phyloP scores from a whole-genome alignment of 1,139 yeast species.

The Groenewaldozyma auringiensis region DNA sequence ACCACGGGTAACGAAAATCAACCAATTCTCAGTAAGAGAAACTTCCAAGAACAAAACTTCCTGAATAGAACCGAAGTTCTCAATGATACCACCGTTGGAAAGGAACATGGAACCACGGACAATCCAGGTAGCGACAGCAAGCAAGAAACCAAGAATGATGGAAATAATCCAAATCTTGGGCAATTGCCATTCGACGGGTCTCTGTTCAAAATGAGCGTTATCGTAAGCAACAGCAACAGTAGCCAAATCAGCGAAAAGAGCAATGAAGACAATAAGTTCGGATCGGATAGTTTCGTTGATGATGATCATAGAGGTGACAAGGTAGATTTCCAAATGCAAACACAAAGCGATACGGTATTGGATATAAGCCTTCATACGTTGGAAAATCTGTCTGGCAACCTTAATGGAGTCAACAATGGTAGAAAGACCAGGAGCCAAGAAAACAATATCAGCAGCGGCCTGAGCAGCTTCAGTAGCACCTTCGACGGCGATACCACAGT shows the following conservation, averaged over 20 bases:
- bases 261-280: slow-evolving; percentile 87
- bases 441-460: slow-evolving; percentile 94
- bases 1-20: slow-evolving; percentile 91
- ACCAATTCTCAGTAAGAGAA: slow-evolving; percentile 92
- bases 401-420: slow-evolving; percentile 80
- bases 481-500: slow-evolving; percentile 95
- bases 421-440: slow-evolving; percentile 94
- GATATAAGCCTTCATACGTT: slow-evolving; percentile 95
- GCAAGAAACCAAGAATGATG: slow-evolving; percentile 66
- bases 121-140: slow-evolving; percentile 90
- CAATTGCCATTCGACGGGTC: slow-evolving; percentile 89
- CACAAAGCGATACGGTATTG: slow-evolving; percentile 94
- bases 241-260: slow-evolving; percentile 93
- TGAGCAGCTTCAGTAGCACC: slow-evolving; percentile 97
- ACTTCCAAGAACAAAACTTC: slow-evolving; percentile 89
- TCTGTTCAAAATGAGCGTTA: slow-evolving; percentile 86
- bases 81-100: slow-evolving; percentile 82
- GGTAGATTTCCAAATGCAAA: slow-evolving; percentile 83
- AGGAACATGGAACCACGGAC: slow-evolving; percentile 86
- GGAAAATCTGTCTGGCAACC: slow-evolving; percentile 95
- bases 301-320: slow-evolving; percentile 92
- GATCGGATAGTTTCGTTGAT: slow-evolving; percentile 75
- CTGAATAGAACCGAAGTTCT: slow-evolving; percentile 88
- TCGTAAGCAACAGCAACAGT: slow-evolving; percentile 93
- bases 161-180: slow-evolving; percentile 98